phyloP scores from a whole-genome alignment of 2,329 filamentous ascomycete species.

The Endoconidiophora polonica region DNA sequence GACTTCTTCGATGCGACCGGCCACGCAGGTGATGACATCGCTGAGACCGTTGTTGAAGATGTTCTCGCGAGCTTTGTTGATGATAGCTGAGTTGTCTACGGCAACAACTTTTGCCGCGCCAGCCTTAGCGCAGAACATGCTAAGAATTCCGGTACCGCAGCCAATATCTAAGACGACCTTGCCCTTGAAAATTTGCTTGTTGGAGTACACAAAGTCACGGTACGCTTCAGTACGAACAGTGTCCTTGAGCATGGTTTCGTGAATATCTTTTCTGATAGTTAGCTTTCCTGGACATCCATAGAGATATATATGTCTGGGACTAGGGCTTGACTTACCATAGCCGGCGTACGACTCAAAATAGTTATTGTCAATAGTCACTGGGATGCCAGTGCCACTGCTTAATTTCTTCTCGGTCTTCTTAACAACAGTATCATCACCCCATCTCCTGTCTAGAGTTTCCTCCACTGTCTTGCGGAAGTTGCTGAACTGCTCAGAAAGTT shows the following conservation, averaged over 20 bases:
- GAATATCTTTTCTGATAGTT: slow-evolving; percentile 48
- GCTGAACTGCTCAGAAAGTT: slow-evolving; percentile 49
- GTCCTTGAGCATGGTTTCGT: slow-evolving; percentile 93
- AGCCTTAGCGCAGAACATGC: slow-evolving; percentile 86
- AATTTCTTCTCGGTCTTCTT: slow-evolving; percentile 17
- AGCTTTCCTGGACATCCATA: too few relatives aligned
- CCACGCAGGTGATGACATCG: slow-evolving; percentile 58
- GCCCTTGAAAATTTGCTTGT: slow-evolving; percentile 71
- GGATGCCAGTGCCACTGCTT: slow-evolving; percentile 9
- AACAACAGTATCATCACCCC: slow-evolving; percentile 31
- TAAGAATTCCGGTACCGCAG: slow-evolving; percentile 69
- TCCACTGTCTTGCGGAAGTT: slow-evolving; percentile 50
- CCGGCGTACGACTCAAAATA: slow-evolving; percentile 47
- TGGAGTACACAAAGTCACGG: slow-evolving; percentile 84
- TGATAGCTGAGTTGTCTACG: slow-evolving; percentile 84
- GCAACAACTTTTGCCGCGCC: slow-evolving; percentile 76
- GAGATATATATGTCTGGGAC: not conserved
- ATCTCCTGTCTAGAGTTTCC: slow-evolving; percentile 48
- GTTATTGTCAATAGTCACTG: slow-evolving; percentile 26
- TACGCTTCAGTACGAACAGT: slow-evolving; percentile 77
- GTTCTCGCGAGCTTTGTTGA: slow-evolving; percentile 71
- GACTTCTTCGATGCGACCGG: slow-evolving; percentile 80
- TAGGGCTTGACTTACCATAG: slow-evolving; percentile 30
- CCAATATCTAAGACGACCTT: slow-evolving; percentile 86
- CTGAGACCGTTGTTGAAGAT: slow-evolving; percentile 65